Conservation (phyloP, 2,329 filamentous ascomycete species). For the Verruconis gallopava region DNA sequence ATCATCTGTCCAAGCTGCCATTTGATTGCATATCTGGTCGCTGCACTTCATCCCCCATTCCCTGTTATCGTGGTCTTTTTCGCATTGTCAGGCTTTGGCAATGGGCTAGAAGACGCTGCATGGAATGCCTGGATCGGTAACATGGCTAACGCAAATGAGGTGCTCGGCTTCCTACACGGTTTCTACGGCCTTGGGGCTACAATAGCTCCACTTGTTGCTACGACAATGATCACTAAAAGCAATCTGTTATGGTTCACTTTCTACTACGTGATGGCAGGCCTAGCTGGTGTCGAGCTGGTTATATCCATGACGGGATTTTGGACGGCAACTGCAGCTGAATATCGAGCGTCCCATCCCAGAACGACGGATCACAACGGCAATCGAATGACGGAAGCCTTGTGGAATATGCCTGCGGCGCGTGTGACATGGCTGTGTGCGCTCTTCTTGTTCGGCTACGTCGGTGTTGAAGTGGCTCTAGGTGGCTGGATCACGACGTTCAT, state of each 20-base stretch:
- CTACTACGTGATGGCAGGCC: slow-evolving; percentile 60
- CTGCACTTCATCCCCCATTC: slow-evolving; percentile 56
- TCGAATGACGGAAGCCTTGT: slow-evolving; percentile 38
- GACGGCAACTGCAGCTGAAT: slow-evolving; percentile 44
- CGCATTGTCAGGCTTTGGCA: slow-evolving; percentile 56
- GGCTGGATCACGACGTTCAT: slow-evolving; percentile 84
- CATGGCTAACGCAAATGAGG: slow-evolving; percentile 60
- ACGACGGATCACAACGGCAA: slow-evolving; percentile 33
- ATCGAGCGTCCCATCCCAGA: slow-evolving; percentile 38
- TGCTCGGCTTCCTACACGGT: slow-evolving; percentile 60
- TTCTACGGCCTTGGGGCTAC: slow-evolving; percentile 61
- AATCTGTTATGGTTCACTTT: slow-evolving; percentile 55
- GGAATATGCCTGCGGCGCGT: slow-evolving; percentile 30
- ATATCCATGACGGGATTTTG: slow-evolving; percentile 48
- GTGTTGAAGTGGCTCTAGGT: slow-evolving; percentile 60
- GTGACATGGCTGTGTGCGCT: slow-evolving; percentile 60
- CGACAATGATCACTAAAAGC: slow-evolving; percentile 55
- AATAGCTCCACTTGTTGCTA: slow-evolving; percentile 56
- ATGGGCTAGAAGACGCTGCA: slow-evolving; percentile 51
- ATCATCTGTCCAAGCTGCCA: slow-evolving; percentile 51
- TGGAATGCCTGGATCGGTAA: slow-evolving; percentile 55
- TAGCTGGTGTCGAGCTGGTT: slow-evolving; percentile 43
- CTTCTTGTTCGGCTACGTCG: slow-evolving; percentile 69
- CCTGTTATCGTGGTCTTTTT: slow-evolving; percentile 52
- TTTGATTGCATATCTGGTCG: slow-evolving; percentile 50